Evolutionary conservation across 2,329 filamentous ascomycete species (phyloP).

Genomic region (Rosellinia necatrix): DNA sequence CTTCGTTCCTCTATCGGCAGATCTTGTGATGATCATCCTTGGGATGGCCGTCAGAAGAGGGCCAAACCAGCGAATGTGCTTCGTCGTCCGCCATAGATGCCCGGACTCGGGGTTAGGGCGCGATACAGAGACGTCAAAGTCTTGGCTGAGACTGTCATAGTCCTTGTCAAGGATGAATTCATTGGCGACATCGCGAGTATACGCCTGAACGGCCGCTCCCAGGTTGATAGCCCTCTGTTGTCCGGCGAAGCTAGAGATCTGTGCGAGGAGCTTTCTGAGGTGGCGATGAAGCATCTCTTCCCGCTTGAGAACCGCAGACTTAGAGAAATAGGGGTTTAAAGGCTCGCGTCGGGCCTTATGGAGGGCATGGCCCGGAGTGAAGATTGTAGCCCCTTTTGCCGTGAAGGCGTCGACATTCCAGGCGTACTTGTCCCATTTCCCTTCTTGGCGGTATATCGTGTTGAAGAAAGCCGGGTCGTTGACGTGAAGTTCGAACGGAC

Average conservation of each 20-base stretch:
- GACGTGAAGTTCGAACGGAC: constrained; percentile 18
- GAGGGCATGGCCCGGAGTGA: constrained; percentile 6
- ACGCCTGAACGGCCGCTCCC: background rate
- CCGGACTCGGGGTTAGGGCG: background rate
- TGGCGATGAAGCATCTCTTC: constrained; percentile 12
- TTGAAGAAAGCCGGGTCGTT: constrained; percentile 18
- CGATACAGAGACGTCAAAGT: background rate
- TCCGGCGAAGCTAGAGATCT: background rate
- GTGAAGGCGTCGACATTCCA: constrained; percentile 18
- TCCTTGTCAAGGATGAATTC: background rate
- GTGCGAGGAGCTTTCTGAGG: background rate
- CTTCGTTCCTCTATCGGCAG: background rate
- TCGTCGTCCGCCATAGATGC: background rate
- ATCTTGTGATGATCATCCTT: background rate
- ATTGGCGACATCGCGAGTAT: background rate
- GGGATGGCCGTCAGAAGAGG: background rate
- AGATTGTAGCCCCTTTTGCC: background rate
- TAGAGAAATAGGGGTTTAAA: constrained; percentile 29
- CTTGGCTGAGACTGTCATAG: background rate
- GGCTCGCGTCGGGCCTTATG: constrained; percentile 27
- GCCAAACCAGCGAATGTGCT: background rate
- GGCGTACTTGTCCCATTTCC: constrained; percentile 22
- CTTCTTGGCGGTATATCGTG: constrained; percentile 16
- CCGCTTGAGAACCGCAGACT: constrained; percentile 1
- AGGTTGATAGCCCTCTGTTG: background rate